Conservation (phyloP, 2,329 filamentous ascomycete genomes). For the Fusarium musae region DNA sequence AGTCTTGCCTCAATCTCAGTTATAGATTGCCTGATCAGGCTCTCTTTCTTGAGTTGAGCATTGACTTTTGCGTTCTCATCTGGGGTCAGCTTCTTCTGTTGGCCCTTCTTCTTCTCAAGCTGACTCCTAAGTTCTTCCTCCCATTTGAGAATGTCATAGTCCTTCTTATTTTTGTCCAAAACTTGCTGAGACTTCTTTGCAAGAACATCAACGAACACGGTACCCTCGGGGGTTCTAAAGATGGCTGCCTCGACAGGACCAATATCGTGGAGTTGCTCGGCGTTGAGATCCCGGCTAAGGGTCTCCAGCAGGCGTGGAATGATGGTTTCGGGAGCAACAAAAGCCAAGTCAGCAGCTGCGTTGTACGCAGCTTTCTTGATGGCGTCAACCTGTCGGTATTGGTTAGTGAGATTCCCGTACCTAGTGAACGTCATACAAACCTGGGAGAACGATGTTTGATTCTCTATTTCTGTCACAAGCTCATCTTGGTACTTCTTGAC, state of each 20-base stretch:
- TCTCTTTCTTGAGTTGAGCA: constrained; percentile 88
- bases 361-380: constrained; percentile 80
- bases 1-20: constrained; percentile 75
- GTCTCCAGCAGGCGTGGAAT: constrained; percentile 80
- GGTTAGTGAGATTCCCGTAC: constrained; percentile 14
- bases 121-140: constrained; percentile 90
- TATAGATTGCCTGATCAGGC: constrained; percentile 79
- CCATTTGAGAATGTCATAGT: constrained; percentile 97
- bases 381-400: constrained; percentile 39
- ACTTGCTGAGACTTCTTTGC: constrained; percentile 79
- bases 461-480: constrained; percentile 75
- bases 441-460: constrained; percentile 59
- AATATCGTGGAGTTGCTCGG: constrained; percentile 74
- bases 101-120: constrained; percentile 91
- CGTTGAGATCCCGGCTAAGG: constrained; percentile 78
- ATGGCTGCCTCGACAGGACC: constrained; percentile 93
- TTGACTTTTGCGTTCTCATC: constrained; percentile 93
- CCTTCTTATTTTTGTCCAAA: constrained; percentile 88
- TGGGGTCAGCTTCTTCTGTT: constrained; percentile 87
- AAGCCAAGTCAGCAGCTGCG: constrained; percentile 90
- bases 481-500: constrained; percentile 71
- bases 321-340: constrained; percentile 87
- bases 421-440: constrained; percentile 53
- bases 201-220: constrained; percentile 88
- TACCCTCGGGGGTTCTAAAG: constrained; percentile 89